phyloP scores from a whole-genome alignment of 106 monocot genomes.

The Dendrobium nobile region DNA sequence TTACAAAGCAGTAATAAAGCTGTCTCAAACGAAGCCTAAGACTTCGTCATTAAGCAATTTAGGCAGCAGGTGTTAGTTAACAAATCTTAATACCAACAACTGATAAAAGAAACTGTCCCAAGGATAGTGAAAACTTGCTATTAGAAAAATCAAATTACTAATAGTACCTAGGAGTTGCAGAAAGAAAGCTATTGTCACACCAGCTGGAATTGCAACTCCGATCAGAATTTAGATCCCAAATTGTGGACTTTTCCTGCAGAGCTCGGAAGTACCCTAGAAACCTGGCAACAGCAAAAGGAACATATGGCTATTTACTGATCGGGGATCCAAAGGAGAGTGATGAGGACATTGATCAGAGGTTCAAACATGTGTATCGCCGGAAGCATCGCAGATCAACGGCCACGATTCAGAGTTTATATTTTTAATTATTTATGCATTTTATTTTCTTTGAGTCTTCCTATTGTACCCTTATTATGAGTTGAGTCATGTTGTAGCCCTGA shows the following conservation, averaged over 20 bases:
- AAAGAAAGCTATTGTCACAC: slow-evolving; percentile 21
- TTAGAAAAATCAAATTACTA: background rate
- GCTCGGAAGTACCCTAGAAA: slow-evolving; percentile 89
- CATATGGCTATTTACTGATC: background rate
- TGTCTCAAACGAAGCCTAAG: no score
- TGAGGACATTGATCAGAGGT: no score
- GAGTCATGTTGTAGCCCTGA: no score
- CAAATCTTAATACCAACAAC: no score
- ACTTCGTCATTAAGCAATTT: background rate
- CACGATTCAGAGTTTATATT: no score
- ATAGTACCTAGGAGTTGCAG: slow-evolving; percentile 47
- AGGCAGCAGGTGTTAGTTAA: background rate
- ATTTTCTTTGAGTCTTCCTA: no score
- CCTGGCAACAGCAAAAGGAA: slow-evolving; percentile 24
- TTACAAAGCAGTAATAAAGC: no score
- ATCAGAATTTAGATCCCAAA: slow-evolving; percentile 72
- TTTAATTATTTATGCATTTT: no score
- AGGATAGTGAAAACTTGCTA: background rate
- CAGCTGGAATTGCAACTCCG: slow-evolving; percentile 50
- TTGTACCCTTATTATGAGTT: no score
- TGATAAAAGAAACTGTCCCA: background rate
- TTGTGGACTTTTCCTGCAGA: slow-evolving; percentile 53
- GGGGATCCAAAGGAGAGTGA: background rate
- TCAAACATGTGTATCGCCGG: no score
- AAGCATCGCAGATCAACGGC: no score